phyloP scores from a whole-genome alignment of 306 rosid genomes.

The Quillaja saponaria region DNA sequence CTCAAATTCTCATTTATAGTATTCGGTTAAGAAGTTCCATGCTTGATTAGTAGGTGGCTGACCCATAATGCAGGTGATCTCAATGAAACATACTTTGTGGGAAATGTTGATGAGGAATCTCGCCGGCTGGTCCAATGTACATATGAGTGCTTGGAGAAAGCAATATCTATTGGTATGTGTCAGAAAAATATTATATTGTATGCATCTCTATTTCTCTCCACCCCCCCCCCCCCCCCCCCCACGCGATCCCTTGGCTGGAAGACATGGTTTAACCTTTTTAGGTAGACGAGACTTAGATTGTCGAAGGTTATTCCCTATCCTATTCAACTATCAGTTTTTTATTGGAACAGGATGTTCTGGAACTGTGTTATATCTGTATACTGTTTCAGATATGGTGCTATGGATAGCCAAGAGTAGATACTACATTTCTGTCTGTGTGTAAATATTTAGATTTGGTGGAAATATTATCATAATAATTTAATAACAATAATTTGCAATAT shows the following conservation, averaged over 20 bases:
- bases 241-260: background rate
- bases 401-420: too few relatives aligned
- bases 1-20: constrained; percentile 1
- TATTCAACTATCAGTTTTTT: too few relatives aligned
- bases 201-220: constrained; percentile 8
- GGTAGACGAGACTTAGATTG: background rate
- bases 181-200: constrained; percentile 18
- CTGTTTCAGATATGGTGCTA: too few relatives aligned
- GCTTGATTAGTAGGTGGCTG: constrained; percentile 3
- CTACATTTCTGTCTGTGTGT: too few relatives aligned
- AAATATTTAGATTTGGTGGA: too few relatives aligned
- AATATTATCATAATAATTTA: too few relatives aligned
- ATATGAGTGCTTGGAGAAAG: constrained; percentile 91
- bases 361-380: too few relatives aligned
- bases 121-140: constrained; percentile 71
- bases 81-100: constrained; percentile 93
- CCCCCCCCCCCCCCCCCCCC: background rate
- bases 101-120: constrained; percentile 91
- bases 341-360: too few relatives aligned
- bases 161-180: constrained; percentile 81
- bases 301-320: too few relatives aligned
- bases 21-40: background rate
- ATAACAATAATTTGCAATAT: too few relatives aligned
- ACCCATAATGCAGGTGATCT: constrained; percentile 73
- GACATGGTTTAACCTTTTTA: background rate